Conservation (phyloP, 2,329 filamentous ascomycete genomes). For the Verticillium albo-atrum region DNA sequence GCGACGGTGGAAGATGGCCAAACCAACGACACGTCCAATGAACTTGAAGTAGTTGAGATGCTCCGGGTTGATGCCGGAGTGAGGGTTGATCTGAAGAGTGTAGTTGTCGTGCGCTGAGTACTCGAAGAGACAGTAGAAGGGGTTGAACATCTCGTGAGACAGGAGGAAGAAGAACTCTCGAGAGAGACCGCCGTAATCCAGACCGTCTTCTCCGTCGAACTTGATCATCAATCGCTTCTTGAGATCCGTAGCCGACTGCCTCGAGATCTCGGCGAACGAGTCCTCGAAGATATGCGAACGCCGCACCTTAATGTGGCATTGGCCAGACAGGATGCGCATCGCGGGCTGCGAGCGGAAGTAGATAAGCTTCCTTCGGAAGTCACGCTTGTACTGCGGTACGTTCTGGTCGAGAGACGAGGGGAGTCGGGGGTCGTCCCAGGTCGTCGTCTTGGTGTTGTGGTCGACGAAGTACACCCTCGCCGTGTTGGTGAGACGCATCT, state of each 20-base stretch:
- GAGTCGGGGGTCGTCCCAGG: slow-evolving; percentile 94
- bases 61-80: slow-evolving; percentile 98
- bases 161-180: slow-evolving; percentile 99
- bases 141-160: slow-evolving; percentile 99
- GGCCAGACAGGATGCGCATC: slow-evolving; percentile 88
- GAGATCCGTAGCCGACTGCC: slow-evolving; percentile 88
- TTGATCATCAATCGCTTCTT: slow-evolving; percentile 99
- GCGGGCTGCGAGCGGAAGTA: slow-evolving; percentile 99
- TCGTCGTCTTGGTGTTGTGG: slow-evolving; percentile 99
- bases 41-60: slow-evolving; percentile 99
- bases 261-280: slow-evolving; percentile 96
- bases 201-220: slow-evolving; percentile 95
- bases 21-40: slow-evolving; percentile 91
- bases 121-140: slow-evolving; percentile 98
- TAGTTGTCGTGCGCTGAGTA: slow-evolving; percentile 99
- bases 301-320: slow-evolving; percentile 97
- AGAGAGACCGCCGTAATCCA: slow-evolving; percentile 96
- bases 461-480: slow-evolving; percentile 98
- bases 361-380: slow-evolving; percentile 95
- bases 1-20: slow-evolving; percentile 96
- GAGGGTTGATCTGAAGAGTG: slow-evolving; percentile 98
- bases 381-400: slow-evolving; percentile 98
- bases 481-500: slow-evolving; percentile 98
- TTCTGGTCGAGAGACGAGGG: slow-evolving; percentile 97
- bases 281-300: slow-evolving; percentile 98